Evolutionary conservation across 768 basidiomycete species (phyloP).

Genomic region (Roridomyces roridus): DNA sequence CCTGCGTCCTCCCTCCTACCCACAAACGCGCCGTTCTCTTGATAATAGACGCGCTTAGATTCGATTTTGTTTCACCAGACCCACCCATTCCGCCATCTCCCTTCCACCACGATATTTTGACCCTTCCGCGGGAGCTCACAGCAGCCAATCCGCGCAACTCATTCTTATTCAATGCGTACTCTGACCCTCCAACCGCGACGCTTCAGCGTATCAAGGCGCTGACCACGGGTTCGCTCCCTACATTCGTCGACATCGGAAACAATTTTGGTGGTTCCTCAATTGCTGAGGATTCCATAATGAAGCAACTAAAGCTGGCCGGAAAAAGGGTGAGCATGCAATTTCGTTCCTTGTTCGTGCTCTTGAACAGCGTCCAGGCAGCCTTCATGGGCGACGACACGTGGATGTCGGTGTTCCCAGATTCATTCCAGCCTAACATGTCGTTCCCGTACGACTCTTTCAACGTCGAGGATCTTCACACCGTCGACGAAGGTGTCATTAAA

Average conservation of each 20-base stretch:
- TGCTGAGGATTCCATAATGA: constrained; percentile 86
- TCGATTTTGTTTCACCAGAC: constrained; percentile 86
- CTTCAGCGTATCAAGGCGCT: constrained; percentile 94
- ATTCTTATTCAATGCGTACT: constrained; percentile 86
- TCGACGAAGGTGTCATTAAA: constrained; percentile 87
- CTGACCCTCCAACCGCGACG: constrained; percentile 95
- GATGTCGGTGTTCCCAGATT: constrained; percentile 84
- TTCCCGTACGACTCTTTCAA: constrained; percentile 97
- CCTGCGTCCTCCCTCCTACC: constrained; percentile 62
- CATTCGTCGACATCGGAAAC: constrained; percentile 92
- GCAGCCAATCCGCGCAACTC: constrained; percentile 69
- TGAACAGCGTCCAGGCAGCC: constrained; percentile 58
- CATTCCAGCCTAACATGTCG: constrained; percentile 74
- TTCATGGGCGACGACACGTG: constrained; percentile 99
- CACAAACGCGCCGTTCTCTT: constrained; percentile 84
- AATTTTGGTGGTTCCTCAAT: constrained; percentile 91
- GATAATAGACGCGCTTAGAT: constrained; percentile 91
- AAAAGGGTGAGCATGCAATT: constrained; percentile 56
- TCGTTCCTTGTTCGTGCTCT: not conserved
- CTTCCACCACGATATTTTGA: constrained; percentile 83
- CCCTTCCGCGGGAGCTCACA: constrained; percentile 78
- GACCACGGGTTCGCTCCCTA: constrained; percentile 94
- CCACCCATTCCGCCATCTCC: constrained; percentile 67
- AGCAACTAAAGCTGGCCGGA: constrained; percentile 66
- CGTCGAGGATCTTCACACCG: constrained; percentile 96